phyloP scores from a whole-genome alignment of 2,329 filamentous ascomycete genomes.

The Talaromyces sp. region DNA sequence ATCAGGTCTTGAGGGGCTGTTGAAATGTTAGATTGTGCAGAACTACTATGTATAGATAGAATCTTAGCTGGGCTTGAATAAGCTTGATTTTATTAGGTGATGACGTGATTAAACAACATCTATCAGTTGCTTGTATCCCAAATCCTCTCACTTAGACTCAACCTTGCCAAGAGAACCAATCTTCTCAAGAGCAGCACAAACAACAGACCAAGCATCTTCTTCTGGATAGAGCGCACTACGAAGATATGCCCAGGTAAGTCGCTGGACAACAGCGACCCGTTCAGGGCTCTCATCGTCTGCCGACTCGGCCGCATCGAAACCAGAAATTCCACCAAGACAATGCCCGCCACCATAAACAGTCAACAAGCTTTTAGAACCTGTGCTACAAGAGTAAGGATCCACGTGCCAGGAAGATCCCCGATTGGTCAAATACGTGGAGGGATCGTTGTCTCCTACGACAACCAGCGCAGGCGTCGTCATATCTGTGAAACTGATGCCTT shows the following conservation, averaged over 20 bases:
- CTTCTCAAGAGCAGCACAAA: not conserved
- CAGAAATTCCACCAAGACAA: slow-evolving; percentile 34
- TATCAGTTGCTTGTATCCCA: not conserved
- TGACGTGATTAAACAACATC: not conserved
- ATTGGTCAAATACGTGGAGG: slow-evolving; percentile 24
- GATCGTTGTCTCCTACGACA: slow-evolving; percentile 35
- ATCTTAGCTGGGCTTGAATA: not conserved
- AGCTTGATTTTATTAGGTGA: not conserved
- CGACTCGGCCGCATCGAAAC: not conserved
- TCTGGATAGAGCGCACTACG: slow-evolving; percentile 29
- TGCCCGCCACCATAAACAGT: slow-evolving; percentile 31
- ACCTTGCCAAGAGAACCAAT: not conserved
- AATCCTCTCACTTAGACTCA: not conserved
- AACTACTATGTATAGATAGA: not conserved
- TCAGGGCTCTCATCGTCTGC: not conserved
- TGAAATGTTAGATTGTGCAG: not conserved
- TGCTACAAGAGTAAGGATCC: slow-evolving; percentile 28
- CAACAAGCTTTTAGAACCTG: slow-evolving; percentile 31
- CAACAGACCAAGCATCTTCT: slow-evolving; percentile 14
- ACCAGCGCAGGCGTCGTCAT: slow-evolving; percentile 34
- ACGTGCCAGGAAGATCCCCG: slow-evolving; percentile 36
- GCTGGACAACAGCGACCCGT: slow-evolving; percentile 22
- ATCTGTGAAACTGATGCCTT: slow-evolving; percentile 25
- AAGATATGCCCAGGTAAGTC: slow-evolving; percentile 36
- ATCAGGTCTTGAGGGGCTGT: not conserved